These are phyloP conservation scores for Brassica carinata DNA, from an alignment of 345 rosid species.

Conservation along the genomic window DNA sequence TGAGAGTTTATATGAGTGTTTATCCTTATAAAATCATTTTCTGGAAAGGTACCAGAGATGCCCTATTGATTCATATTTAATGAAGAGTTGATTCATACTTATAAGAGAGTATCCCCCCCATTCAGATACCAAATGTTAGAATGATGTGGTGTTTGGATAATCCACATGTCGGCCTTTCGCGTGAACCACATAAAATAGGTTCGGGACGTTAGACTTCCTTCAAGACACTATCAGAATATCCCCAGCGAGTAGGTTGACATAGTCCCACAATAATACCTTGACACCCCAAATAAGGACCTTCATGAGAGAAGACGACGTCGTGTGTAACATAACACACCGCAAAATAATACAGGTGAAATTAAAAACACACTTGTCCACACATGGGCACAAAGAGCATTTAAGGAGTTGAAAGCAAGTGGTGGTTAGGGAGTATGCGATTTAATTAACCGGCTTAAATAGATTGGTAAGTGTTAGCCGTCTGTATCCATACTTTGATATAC, in stretches of 20 bases:
- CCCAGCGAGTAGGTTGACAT: neutral
- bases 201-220: neutral
- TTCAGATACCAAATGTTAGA: neutral
- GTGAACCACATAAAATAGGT: neutral
- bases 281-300: neutral
- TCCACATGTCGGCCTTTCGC: neutral
- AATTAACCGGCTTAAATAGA: constrained; percentile 34
- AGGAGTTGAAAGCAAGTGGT: constrained; percentile 33
- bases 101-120: neutral
- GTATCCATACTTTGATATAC: constrained; percentile 15
- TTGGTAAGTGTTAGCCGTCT: constrained; percentile 37
- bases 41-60: neutral
- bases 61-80: neutral
- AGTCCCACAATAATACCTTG: neutral
- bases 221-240: constrained; percentile 1
- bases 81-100: neutral
- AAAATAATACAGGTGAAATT: neutral
- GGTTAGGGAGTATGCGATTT: constrained; percentile 34
- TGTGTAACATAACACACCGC: constrained; percentile 5
- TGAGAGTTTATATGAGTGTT: neutral
- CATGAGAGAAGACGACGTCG: neutral
- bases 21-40: neutral
- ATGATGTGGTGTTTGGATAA: neutral
- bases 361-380: constrained; percentile 38
- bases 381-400: constrained; percentile 35